Evolutionary conservation across 1,284 basidiomycete species (phyloP), one percentile per base, ranked within the genome.

Genomic region (Puccinia horiana): DNA sequence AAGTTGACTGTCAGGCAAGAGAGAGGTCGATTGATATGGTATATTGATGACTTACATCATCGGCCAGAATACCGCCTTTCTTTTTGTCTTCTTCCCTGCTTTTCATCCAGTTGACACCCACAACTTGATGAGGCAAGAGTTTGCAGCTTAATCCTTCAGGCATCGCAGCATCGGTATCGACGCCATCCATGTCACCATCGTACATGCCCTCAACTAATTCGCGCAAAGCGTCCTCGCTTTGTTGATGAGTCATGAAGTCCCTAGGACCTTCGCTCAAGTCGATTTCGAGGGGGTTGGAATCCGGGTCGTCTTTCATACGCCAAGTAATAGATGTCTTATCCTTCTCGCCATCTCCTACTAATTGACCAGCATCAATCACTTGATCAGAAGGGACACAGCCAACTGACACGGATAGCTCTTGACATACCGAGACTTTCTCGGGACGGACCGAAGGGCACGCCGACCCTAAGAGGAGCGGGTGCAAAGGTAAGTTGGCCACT

Each of bases 61-160:
- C 95, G 0, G 95, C 95, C 14, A 97, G 88, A 85, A 97, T 96
- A 0, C 96, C 95, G 0, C 95, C 95, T 84, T 92, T 91, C 87
- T 93, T 93, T 9, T 77, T 83, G 20, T 91, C 92, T 6, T 89
- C 88, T 87, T 98, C 96, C 26, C 95, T 90, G 47, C 92, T 91
- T 44, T 89, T 89, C 94, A 98, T 96, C 95, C 95, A 98, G 47
- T 88, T 88, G 1, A 94, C 90, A 29, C 94, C 94, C 75, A 92
- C 88, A 18, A 96, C 89, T 85, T 98, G 95, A 87, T 98, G 95
- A 0, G 94, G 93, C 84, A 96, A 89, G 37, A 98, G 88, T 65
- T 86, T 88, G 56, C 86, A 96, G 90, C 20, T 89, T 90, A 20
- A 92, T 90, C 12, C 88, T 88, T 86, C 95, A 94, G 78, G 78